These are phyloP conservation scores for Leishmania martiniquensis DNA, from an alignment of 208 protist species.

Conservation along the genomic window DNA sequence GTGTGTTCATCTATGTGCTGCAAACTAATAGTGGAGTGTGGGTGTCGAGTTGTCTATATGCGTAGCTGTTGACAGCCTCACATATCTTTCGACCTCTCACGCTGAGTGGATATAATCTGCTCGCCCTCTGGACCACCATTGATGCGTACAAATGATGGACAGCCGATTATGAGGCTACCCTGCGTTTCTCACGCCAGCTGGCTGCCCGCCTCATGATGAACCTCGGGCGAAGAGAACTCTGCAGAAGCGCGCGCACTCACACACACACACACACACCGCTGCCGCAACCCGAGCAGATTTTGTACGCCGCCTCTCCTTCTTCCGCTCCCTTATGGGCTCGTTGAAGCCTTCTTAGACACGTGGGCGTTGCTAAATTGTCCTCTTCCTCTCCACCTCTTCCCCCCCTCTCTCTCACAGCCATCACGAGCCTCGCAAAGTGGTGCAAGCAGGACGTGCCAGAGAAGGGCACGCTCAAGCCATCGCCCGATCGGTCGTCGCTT, in stretches of 20 bases:
- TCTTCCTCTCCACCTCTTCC: not conserved
- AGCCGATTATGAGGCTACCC: not conserved
- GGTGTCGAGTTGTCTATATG: not conserved
- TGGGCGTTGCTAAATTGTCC: not conserved
- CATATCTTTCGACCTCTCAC: not conserved
- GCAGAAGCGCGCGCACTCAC: no score
- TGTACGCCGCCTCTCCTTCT: no score
- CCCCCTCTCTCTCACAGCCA: not conserved
- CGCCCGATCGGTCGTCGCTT: not conserved
- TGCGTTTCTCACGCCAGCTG: no score
- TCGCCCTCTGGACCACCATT: not conserved
- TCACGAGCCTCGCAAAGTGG: no score
- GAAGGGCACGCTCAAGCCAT: not conserved
- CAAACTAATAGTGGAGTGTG: not conserved
- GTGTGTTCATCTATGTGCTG: not conserved
- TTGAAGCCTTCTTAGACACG: not conserved
- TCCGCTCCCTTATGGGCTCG: not conserved
- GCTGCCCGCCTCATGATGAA: no score
- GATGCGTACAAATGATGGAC: not conserved
- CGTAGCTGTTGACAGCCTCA: not conserved
- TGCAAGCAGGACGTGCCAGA: not conserved
- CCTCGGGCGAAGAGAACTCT: no score
- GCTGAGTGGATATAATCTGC: not conserved
- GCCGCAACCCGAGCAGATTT: not conserved
- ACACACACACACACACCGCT: not conserved